Conservation (phyloP, 768 basidiomycete species). For the Clathrus columnatus region DNA sequence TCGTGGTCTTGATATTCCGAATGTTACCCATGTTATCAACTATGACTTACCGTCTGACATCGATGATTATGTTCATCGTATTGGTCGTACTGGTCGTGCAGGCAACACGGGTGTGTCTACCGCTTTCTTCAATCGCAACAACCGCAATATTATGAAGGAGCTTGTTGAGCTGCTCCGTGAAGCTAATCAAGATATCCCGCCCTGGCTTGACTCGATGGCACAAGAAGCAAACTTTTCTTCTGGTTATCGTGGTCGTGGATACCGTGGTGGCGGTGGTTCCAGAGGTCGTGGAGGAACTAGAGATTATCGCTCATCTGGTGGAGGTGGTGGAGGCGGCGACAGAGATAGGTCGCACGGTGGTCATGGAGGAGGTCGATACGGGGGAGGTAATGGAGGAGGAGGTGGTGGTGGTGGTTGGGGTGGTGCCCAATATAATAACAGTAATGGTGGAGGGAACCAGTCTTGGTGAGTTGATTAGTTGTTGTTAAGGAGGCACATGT, state of each 20-base stretch:
- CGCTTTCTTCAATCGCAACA: constrained; percentile 92
- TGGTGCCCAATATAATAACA: constrained; percentile 18
- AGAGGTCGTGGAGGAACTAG: constrained; percentile 46
- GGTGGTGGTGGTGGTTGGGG: constrained; percentile 7
- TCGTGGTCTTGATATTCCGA: constrained; percentile 97
- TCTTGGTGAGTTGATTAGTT: constrained; percentile 3
- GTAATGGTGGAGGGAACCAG: constrained; percentile 14
- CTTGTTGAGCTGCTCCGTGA: constrained; percentile 89
- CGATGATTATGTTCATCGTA: constrained; percentile 98
- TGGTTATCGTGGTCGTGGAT: constrained; percentile 37
- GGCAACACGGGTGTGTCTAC: constrained; percentile 95
- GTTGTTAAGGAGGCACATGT: not conserved
- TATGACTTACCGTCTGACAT: constrained; percentile 98
- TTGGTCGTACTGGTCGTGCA: constrained; percentile 96
- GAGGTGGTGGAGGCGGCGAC: constrained; percentile 30
- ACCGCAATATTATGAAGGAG: constrained; percentile 87
- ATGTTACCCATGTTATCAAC: constrained; percentile 97
- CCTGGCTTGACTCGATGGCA: constrained; percentile 82
- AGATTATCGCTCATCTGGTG: constrained; percentile 31
- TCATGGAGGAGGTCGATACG: constrained; percentile 24
- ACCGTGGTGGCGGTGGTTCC: constrained; percentile 38
- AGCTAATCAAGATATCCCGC: constrained; percentile 91
- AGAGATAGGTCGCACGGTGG: constrained; percentile 18
- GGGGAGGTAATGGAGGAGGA: constrained; percentile 27
- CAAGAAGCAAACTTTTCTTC: constrained; percentile 71